A percentile compares a stretch with the other conserved stretches of the same genome.
These are phyloP conservation scores for Millerozyma acaciae DNA, from an alignment of 805 yeast species.

Conservation along the genomic window DNA sequence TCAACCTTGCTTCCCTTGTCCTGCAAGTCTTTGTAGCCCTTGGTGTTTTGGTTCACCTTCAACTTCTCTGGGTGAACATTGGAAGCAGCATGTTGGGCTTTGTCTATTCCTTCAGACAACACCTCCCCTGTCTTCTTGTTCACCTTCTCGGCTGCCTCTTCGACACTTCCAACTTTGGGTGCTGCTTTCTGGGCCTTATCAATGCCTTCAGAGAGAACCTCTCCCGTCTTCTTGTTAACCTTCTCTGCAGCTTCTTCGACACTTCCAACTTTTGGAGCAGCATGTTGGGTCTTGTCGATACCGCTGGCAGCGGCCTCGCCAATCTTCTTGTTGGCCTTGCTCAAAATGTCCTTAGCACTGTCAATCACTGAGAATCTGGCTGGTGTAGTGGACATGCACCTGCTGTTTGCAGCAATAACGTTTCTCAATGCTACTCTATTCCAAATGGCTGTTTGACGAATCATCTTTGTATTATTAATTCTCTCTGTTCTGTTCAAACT, in stretches of 20 bases:
- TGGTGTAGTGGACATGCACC: constrained; percentile 2
- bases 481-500: too few species aligned
- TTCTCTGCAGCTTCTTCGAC: constrained; percentile 16
- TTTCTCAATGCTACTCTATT: constrained; percentile 4
- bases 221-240: constrained; percentile 29
- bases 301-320: constrained; percentile 41
- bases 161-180: constrained; percentile 9
- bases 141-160: constrained; percentile 21
- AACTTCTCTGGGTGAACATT: constrained; percentile 10
- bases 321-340: constrained; percentile 32
- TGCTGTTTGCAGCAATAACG: constrained; percentile 1
- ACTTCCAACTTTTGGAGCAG: constrained; percentile 12
- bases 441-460: constrained; percentile 6
- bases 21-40: constrained; percentile 38
- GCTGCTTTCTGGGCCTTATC: constrained; percentile 18
- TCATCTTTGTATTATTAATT: too few species aligned
- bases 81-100: constrained; percentile 15
- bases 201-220: constrained; percentile 30
- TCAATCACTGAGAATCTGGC: constrained; percentile 24
- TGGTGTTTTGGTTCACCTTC: constrained; percentile 23
- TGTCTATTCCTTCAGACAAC: constrained; percentile 30
- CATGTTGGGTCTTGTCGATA: constrained; percentile 33
- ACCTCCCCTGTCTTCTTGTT: constrained; percentile 31
- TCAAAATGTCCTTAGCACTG: constrained; percentile 32
- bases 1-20: constrained; percentile 42